phyloP scores from a whole-genome alignment of 345 rosid genomes.

The Citrus mangshanensis region DNA sequence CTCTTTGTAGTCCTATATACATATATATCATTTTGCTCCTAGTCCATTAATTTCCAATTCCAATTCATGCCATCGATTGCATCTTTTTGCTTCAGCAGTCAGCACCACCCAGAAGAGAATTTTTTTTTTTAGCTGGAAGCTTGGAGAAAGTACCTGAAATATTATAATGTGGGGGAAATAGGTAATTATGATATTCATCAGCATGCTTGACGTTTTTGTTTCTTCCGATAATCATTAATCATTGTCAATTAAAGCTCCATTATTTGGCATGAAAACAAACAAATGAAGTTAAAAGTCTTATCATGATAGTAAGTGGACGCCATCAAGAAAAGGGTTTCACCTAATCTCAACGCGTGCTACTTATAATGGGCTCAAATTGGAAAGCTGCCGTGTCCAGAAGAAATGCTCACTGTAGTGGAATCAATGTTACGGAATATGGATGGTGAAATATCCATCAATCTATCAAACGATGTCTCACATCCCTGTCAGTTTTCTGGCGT shows the following conservation, averaged over 20 bases:
- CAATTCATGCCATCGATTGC: background rate
- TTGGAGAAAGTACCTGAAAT: background rate
- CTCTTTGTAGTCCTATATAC: background rate
- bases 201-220: background rate
- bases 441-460: background rate
- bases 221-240: background rate
- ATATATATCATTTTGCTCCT: background rate
- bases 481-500: background rate
- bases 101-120: background rate
- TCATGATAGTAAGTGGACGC: background rate
- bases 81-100: background rate
- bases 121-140: background rate
- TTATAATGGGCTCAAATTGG: background rate
- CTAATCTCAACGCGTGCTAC: background rate
- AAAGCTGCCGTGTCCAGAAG: background rate
- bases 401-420: background rate
- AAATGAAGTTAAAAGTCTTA: background rate
- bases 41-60: background rate
- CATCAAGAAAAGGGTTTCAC: background rate
- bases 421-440: background rate
- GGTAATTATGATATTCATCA: too few species aligned
- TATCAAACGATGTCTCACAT: background rate
- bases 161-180: background rate
- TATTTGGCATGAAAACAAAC: background rate
- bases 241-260: background rate